phyloP scores from a whole-genome alignment of 1,284 basidiomycete genomes.

The Leccinum pseudoinsigne region DNA sequence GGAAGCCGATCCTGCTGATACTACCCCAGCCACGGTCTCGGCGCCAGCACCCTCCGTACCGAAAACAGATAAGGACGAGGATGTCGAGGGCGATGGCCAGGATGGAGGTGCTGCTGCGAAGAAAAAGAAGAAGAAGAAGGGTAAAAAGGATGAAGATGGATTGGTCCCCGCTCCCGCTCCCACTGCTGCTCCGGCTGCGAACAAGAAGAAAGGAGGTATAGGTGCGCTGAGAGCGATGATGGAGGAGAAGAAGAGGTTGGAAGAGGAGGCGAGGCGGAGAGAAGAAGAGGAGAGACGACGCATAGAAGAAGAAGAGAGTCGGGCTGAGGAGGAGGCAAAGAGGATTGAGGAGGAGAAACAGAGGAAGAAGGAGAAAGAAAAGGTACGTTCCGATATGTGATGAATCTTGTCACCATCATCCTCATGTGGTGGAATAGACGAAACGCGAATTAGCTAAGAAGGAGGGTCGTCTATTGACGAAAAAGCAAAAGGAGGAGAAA shows the following conservation, averaged over 20 bases:
- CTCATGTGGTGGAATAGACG: constrained; percentile 47
- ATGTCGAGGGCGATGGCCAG: constrained; percentile 52
- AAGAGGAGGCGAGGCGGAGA: constrained; percentile 72
- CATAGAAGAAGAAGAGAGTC: constrained; percentile 85
- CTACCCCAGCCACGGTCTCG: constrained; percentile 16
- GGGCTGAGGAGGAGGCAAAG: constrained; percentile 74
- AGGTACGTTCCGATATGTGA: constrained; percentile 47
- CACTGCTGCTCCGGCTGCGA: constrained; percentile 42
- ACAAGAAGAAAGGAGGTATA: constrained; percentile 75
- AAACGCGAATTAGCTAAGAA: constrained; percentile 87
- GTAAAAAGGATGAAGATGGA: constrained; percentile 71
- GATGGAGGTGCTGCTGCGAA: constrained; percentile 57
- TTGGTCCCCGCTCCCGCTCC: constrained; percentile 44
- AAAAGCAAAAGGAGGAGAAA: constrained; percentile 96
- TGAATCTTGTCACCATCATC: neutral
- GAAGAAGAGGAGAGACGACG: constrained; percentile 77
- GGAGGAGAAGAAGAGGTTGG: constrained; percentile 85
- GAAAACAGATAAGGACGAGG: constrained; percentile 33
- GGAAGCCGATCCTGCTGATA: constrained; percentile 27
- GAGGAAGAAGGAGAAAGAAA: constrained; percentile 88
- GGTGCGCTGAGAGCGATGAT: constrained; percentile 79
- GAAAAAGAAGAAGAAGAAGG: constrained; percentile 93
- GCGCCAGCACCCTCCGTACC: constrained; percentile 24
- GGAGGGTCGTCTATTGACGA: constrained; percentile 88
- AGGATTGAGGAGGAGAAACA: constrained; percentile 82